Percentiles rank a stretch among this genome's conserved stretches.
phyloP scores from a whole-genome alignment of 1,139 yeast genomes.

The Yamadazyma conglobata region DNA sequence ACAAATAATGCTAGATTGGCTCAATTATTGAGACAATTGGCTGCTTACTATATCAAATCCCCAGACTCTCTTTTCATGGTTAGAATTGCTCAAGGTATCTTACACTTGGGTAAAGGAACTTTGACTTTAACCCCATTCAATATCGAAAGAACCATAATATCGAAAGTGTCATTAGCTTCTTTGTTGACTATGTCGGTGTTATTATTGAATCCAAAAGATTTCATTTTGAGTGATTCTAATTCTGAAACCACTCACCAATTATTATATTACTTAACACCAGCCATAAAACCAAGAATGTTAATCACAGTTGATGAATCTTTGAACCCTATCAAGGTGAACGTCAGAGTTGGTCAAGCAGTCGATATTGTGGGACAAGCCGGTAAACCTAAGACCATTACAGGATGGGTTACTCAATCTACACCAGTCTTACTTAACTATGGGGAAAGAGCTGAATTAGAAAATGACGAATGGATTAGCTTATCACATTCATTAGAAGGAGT shows the following conservation, averaged over 20 bases:
- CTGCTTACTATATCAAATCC: slow-evolving; percentile 87
- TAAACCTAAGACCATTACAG: slow-evolving; percentile 96
- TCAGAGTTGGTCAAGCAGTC: slow-evolving; percentile 97
- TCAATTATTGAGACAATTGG: slow-evolving; percentile 89
- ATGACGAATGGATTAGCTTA: slow-evolving; percentile 85
- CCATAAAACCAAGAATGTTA: slow-evolving; percentile 90
- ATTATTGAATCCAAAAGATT: slow-evolving; percentile 76
- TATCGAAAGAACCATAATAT: slow-evolving; percentile 81
- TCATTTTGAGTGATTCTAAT: slow-evolving; percentile 49
- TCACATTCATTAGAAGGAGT: slow-evolving; percentile 86
- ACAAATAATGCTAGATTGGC: slow-evolving; percentile 98
- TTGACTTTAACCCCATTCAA: slow-evolving; percentile 86
- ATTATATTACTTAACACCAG: slow-evolving; percentile 82
- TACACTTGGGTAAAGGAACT: slow-evolving; percentile 96
- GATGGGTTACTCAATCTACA: slow-evolving; percentile 98
- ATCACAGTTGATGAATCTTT: slow-evolving; percentile 88
- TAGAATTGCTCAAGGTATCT: slow-evolving; percentile 90
- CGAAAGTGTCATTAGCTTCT: slow-evolving; percentile 89
- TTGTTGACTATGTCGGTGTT: slow-evolving; percentile 82
- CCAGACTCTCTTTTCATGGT: slow-evolving; percentile 91
- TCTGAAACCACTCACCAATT: slow-evolving; percentile 69
- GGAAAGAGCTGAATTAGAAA: slow-evolving; percentile 95
- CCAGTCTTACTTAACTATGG: slow-evolving; percentile 93
- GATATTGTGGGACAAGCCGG: slow-evolving; percentile 99
- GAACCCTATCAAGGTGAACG: slow-evolving; percentile 87